Evolutionary conservation across 805 yeast genomes (phyloP).

Genomic region (Brettanomyces sp.): DNA sequence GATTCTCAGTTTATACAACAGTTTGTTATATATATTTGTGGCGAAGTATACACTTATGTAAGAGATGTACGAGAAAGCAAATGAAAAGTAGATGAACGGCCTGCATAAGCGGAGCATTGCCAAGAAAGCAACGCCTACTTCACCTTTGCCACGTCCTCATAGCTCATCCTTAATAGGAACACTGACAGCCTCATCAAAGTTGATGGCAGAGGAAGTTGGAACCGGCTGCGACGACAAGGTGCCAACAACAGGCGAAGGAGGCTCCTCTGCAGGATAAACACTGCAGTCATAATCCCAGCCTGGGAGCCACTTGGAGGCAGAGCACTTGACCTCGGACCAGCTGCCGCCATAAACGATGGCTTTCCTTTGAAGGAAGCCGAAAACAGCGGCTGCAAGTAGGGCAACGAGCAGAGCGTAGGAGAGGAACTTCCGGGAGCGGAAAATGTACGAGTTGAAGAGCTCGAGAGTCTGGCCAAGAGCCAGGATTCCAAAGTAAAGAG

Average conservation of each 20-base stretch:
- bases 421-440: conserved; percentile 30
- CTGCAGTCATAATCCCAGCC: conserved; percentile 90
- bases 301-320: conserved; percentile 43
- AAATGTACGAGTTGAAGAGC: conserved; percentile 18
- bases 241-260: conserved; percentile 4
- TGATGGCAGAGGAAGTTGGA: conserved; percentile 1
- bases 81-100: too few relatives aligned
- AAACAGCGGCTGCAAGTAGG: conserved; percentile 40
- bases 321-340: conserved; percentile 71
- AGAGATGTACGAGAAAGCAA: too few relatives aligned
- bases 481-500: conserved; percentile 62
- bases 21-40: neutral
- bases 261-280: conserved; percentile 29
- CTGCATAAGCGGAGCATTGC: too few relatives aligned
- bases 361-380: conserved; percentile 51
- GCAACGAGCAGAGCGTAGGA: conserved; percentile 36
- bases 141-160: neutral
- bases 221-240: neutral
- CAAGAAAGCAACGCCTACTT: too few relatives aligned
- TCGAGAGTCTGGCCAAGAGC: conserved; percentile 26
- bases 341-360: conserved; percentile 70
- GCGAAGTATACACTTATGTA: too few relatives aligned
- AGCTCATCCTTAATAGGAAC: conserved; percentile 1
- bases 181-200: conserved; percentile 12
- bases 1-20: neutral